Evolutionary conservation across 2,329 filamentous ascomycete species (phyloP).

Genomic region (Myriosclerotinia scirpicola): DNA sequence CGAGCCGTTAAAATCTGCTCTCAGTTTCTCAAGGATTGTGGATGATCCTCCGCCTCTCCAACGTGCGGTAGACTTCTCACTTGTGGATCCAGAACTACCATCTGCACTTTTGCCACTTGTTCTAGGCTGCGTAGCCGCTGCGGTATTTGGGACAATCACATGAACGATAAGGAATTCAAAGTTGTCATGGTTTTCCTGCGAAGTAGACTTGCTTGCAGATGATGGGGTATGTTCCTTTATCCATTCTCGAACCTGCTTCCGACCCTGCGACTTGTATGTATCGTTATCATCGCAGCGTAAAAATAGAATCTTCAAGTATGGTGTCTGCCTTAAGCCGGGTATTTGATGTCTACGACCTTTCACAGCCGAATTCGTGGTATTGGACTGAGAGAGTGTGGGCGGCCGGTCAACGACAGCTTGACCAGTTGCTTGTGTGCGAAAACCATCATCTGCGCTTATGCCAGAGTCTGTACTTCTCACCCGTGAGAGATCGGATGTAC

Average conservation of each 20-base stretch:
- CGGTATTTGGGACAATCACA: conserved; percentile 83
- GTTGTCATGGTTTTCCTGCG: conserved; percentile 90
- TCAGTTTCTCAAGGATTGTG: conserved; percentile 85
- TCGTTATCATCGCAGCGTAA: conserved; percentile 96
- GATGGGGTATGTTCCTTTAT: conserved; percentile 72
- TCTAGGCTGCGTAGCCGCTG: conserved; percentile 75
- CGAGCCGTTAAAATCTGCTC: conserved; percentile 82
- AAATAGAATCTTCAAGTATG: conserved; percentile 88
- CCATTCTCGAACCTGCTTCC: conserved; percentile 85
- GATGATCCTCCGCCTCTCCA: conserved; percentile 77
- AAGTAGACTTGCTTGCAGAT: conserved; percentile 57
- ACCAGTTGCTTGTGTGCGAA: conserved; percentile 56
- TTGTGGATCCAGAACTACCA: conserved; percentile 52
- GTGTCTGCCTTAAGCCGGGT: conserved; percentile 85
- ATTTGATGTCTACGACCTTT: conserved; percentile 85
- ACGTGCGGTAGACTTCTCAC: conserved; percentile 70
- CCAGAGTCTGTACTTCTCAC: conserved; percentile 43
- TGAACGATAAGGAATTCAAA: conserved; percentile 95
- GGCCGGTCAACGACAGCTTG: conserved; percentile 39
- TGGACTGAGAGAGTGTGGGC: conserved; percentile 29
- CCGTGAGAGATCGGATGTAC: conserved; percentile 38
- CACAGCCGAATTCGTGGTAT: conserved; percentile 35
- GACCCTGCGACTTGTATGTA: conserved; percentile 77
- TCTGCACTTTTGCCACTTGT: conserved; percentile 53
- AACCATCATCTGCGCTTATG: conserved; percentile 54